Evolutionary conservation across 164 flowering plant genomes (phyloP).

Genomic region (Piper longum): DNA sequence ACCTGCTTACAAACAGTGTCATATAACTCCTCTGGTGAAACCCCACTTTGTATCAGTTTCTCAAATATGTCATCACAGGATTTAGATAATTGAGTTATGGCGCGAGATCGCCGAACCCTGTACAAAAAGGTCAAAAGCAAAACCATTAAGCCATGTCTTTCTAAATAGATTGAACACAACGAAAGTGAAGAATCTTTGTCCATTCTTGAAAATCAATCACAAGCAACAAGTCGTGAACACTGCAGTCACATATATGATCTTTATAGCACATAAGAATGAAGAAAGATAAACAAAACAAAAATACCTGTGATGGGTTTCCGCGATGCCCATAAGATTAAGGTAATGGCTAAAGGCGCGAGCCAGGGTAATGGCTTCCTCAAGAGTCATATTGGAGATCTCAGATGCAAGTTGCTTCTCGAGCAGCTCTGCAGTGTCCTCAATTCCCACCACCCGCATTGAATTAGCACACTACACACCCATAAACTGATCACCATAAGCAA

Average conservation of each 20-base stretch:
- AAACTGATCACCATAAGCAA: background rate
- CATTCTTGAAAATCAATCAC: background rate
- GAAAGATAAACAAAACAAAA: background rate
- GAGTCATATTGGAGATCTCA: conserved; percentile 61
- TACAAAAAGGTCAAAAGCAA: conserved; percentile 2
- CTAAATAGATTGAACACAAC: background rate
- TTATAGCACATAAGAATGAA: background rate
- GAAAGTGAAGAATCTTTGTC: background rate
- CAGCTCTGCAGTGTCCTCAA: conserved; percentile 56
- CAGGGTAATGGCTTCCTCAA: conserved; percentile 67
- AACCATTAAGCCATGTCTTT: background rate
- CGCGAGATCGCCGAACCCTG: conserved; percentile 51
- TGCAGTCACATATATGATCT: background rate
- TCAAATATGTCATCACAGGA: conserved; percentile 82
- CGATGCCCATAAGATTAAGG: conserved; percentile 74
- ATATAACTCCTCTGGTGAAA: conserved; percentile 64
- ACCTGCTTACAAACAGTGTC: conserved; percentile 81
- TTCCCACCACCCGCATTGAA: conserved; percentile 63
- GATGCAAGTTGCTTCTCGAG: conserved; percentile 69
- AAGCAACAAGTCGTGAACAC: background rate
- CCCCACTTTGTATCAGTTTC: conserved; percentile 64
- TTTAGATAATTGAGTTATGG: conserved; percentile 35
- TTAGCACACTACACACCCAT: conserved; percentile 39
- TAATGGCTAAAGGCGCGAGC: conserved; percentile 83
- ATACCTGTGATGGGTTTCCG: conserved; percentile 88